These are phyloP conservation scores for Coemansia sp. DNA, from an alignment of 371 early-diverging fungal species.

Conservation along the genomic window DNA sequence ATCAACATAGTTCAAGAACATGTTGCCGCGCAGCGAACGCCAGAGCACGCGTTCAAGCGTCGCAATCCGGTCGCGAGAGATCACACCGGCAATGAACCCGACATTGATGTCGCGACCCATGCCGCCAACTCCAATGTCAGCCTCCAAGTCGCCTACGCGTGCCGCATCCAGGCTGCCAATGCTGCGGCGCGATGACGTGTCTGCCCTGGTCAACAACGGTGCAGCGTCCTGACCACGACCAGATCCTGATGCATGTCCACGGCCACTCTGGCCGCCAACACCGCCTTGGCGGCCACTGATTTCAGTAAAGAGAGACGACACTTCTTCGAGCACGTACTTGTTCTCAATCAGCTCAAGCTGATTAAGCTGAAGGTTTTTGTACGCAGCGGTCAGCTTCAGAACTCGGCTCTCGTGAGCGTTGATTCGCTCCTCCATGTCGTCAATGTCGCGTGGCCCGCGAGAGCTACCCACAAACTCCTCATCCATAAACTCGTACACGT, in stretches of 20 bases:
- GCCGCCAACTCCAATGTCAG: slow-evolving; percentile 46
- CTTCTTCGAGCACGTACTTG: slow-evolving; percentile 87
- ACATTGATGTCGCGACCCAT: slow-evolving; percentile 57
- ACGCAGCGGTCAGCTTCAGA: slow-evolving; percentile 80
- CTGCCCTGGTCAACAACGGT: slow-evolving; percentile 64
- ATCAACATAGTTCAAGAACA: slow-evolving; percentile 94
- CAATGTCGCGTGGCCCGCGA: slow-evolving; percentile 88
- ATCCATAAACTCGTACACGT: slow-evolving; percentile 60
- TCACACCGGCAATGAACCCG: slow-evolving; percentile 86
- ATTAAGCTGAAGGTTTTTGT: slow-evolving; percentile 70
- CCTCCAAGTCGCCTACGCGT: slow-evolving; percentile 18
- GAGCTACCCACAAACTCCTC: slow-evolving; percentile 63
- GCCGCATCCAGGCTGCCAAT: slow-evolving; percentile 51
- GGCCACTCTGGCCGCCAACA: neutral
- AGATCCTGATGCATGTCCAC: neutral
- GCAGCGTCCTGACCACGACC: slow-evolving; percentile 49
- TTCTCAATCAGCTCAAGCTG: slow-evolving; percentile 84
- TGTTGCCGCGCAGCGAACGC: slow-evolving; percentile 96
- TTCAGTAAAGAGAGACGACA: slow-evolving; percentile 56
- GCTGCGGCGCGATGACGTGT: slow-evolving; percentile 57
- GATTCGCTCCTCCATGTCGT: slow-evolving; percentile 86
- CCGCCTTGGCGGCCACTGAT: slow-evolving; percentile 34
- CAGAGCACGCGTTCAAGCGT: slow-evolving; percentile 96
- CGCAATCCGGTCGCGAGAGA: slow-evolving; percentile 75
- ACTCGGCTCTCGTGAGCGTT: slow-evolving; percentile 80